phyloP scores from a whole-genome alignment of 2,329 filamentous ascomycete genomes.

The Botrytis aclada region DNA sequence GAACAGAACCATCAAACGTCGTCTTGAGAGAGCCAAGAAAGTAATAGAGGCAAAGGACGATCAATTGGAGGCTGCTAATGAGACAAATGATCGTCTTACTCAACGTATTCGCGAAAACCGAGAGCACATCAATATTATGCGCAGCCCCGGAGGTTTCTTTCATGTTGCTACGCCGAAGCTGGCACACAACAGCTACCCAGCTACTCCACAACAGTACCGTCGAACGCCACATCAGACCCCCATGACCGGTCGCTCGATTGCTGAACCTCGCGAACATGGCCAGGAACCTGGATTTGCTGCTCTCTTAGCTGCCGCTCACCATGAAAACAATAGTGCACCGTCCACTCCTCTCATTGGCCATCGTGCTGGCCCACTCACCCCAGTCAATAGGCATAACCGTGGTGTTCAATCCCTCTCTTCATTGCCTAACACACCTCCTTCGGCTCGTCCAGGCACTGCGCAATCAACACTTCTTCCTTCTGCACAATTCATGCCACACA shows the following conservation, averaged over 20 bases:
- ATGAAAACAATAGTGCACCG: constrained; percentile 71
- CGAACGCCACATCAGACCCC: constrained; percentile 53
- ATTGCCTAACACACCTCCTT: constrained; percentile 70
- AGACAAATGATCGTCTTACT: constrained; percentile 74
- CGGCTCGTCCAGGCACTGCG: constrained; percentile 45
- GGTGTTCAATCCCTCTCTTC: constrained; percentile 83
- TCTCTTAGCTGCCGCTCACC: constrained; percentile 69
- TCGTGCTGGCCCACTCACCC: constrained; percentile 44
- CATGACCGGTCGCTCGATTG: constrained; percentile 39
- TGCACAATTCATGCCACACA: constrained; percentile 58
- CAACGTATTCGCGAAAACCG: constrained; percentile 86
- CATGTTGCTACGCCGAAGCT: constrained; percentile 58
- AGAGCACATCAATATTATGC: constrained; percentile 77
- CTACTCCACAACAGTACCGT: constrained; percentile 43
- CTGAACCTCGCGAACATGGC: constrained; percentile 45
- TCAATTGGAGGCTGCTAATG: constrained; percentile 64
- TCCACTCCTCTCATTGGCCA: constrained; percentile 55
- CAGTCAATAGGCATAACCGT: constrained; percentile 61
- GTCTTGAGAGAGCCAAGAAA: constrained; percentile 71
- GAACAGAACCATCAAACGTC: constrained; percentile 59
- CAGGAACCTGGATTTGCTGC: constrained; percentile 67
- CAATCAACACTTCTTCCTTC: constrained; percentile 58
- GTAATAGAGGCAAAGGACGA: constrained; percentile 76
- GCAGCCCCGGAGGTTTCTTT: constrained; percentile 69
- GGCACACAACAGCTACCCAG: constrained; percentile 40